Base-by-base conservation (phyloP, 2,329 filamentous ascomycete species). In the Fusarium sublunatum region DNA sequence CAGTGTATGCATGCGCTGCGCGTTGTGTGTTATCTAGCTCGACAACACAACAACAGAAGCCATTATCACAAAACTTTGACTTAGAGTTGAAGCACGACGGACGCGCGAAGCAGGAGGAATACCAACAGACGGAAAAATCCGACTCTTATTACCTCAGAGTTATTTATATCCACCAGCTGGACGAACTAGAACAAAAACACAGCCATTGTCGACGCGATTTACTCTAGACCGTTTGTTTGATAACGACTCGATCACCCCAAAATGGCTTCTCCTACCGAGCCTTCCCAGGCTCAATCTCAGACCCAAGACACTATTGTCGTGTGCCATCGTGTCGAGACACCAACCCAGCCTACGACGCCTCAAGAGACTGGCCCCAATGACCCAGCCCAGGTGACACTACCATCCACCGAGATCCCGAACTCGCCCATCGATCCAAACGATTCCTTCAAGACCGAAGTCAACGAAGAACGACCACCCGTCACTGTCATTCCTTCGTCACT, bases 401-500 rank as follows among this genome's bases (percentile, higher is more conserved):
- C 83, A 10, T 85, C 83, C 2, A 87, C 85, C n/a, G 83, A 86
- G 68, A 78, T 76, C 7, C 81, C 84, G 3, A 78, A 76, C 19
- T 87, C 85, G 11, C 84, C 85, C 26, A 75, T 81, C 61, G 82
- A 85, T 43, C 77, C 78, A 6, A 73, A 74, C 42, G 70, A 76
- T 42, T 83, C 82, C 0, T 84, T 86, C 72, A 81, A 78, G 66
- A 81, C 79, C 4, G 82, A 86, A 59, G 57, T 73, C 57, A 82
- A 80, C 69, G 82, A 85, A 53, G 81, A 83, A 42, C 74, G 77
- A 35, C 72, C 73, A 2, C 70, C 71, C 15, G 70, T 77, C n/a
- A 76, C 78, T 25, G 75, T 86, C 45, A 85, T 87, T 53, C 83
- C 84, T 5, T 86, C 84, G 3, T 87, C 84, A 24, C 73, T 86